A percentile compares a stretch with the other conserved stretches of the same genome.
phyloP scores from a whole-genome alignment of 768 basidiomycete species.

The Tulasnella sp. region DNA sequence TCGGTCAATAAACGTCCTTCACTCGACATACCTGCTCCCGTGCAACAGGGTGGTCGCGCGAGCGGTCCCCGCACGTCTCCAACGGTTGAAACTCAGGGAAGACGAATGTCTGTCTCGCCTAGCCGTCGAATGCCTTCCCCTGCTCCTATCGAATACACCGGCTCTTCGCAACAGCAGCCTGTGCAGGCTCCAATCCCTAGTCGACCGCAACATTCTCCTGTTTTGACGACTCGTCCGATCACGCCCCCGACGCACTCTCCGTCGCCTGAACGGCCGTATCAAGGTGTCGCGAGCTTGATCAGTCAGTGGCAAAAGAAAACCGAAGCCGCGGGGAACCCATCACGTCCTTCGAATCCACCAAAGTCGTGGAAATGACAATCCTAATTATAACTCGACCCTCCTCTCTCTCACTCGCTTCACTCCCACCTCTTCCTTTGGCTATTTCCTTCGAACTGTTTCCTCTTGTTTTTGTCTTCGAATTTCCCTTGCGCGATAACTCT shows the following conservation, averaged over 20 bases:
- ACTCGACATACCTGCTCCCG: neutral
- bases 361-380: neutral
- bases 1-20: neutral
- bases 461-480: neutral
- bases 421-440: neutral
- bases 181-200: neutral
- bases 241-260: constrained; percentile 29
- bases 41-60: neutral
- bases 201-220: neutral
- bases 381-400: neutral
- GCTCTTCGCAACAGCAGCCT: neutral
- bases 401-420: neutral
- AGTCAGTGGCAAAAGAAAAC: constrained; percentile 82
- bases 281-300: constrained; percentile 74
- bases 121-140: neutral
- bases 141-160: neutral
- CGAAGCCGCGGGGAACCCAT: constrained; percentile 36
- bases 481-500: neutral
- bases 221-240: neutral
- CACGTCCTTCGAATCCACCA: neutral
- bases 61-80: neutral
- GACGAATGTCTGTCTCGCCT: neutral
- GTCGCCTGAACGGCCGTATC: constrained; percentile 67
- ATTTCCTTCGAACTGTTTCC: neutral
- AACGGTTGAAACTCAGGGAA: neutral